Evolutionary conservation across 139 green algal genomes (phyloP), one percentile per base, ranked within the genome.

Genomic region (Edaphochlamys debaryana): DNA sequence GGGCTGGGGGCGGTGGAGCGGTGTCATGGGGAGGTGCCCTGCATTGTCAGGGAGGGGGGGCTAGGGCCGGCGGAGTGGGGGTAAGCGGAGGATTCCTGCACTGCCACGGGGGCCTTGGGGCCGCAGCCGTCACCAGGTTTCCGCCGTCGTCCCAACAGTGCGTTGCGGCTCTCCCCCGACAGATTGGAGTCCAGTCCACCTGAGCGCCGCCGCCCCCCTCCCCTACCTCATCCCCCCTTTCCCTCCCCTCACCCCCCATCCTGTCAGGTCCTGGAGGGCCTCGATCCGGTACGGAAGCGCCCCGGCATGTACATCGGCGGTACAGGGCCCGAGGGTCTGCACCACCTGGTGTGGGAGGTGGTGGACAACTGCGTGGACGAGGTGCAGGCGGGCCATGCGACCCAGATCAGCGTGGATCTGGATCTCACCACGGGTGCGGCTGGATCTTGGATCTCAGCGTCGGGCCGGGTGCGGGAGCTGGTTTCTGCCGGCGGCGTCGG

Each of bases 241-340:
- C 52, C 76, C 9, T 42, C n/a, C 79, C 41, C 71, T 3, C 52
- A n/a, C 37, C n/a, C 54, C 52, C 17, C 22, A n/a, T 30, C 4
- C 34, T 52, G 37, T 4, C 92, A 98, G 93, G 95, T 99, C 23
- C 91, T 99, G 22, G 93, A 99, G 87, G 97, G 97, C 9, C 89
- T 99, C n/a, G 98, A 99, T 37, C 96, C 98, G 4, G 98, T 99
- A 38, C 91, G 97, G 37, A 98, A 98, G 87, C 94, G 98, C 11
- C 98, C 98, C 7, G 97, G 98, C 80, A 99, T 99, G 98, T 99
- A 99, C 92, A 99, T 99, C 73, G 98, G 98, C 78, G 97, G 92
- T 86, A 99, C 97, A 5, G 95, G 95, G 23, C 76, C 93, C 56
- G 85, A 93, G 0, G 98, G 98, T 0, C 87, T 99, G 75, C 98